Conservation (phyloP, 768 basidiomycete genomes). For the Mycena olivaceomarginata region DNA sequence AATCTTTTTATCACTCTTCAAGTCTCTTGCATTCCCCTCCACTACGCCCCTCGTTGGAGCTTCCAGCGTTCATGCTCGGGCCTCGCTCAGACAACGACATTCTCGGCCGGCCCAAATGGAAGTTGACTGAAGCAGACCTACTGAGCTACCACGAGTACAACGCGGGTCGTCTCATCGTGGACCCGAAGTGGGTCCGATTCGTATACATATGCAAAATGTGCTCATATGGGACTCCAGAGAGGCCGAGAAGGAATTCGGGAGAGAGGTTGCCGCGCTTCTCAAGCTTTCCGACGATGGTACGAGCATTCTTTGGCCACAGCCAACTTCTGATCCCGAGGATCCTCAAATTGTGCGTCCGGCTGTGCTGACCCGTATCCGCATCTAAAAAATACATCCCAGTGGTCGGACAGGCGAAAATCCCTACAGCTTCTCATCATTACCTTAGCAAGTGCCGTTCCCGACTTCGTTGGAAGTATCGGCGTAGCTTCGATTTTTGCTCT, state of each 20-base stretch:
- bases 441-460: slow-evolving; percentile 79
- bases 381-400: slow-evolving; percentile 50
- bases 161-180: slow-evolving; percentile 45
- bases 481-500: slow-evolving; percentile 79
- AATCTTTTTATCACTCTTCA: slow-evolving; percentile 4
- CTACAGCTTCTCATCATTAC: slow-evolving; percentile 77
- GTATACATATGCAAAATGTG: background rate
- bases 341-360: slow-evolving; percentile 73
- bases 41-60: background rate
- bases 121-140: slow-evolving; percentile 32
- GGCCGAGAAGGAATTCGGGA: slow-evolving; percentile 78
- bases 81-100: slow-evolving; percentile 16
- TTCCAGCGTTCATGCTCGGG: slow-evolving; percentile 26
- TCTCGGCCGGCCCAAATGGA: slow-evolving; percentile 23
- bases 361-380: background rate
- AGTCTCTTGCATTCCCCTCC: background rate
- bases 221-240: slow-evolving; percentile 60
- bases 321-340: slow-evolving; percentile 76
- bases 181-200: slow-evolving; percentile 38
- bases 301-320: slow-evolving; percentile 83
- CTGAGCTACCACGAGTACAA: slow-evolving; percentile 43
- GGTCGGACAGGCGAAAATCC: slow-evolving; percentile 72
- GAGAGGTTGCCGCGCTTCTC: slow-evolving; percentile 69
- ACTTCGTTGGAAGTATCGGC: slow-evolving; percentile 81
- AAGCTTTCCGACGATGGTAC: slow-evolving; percentile 76